Evolutionary conservation across 345 rosid genomes (phyloP), one percentile per base, ranked within the genome.

Genomic region (Eucalyptus pauciflora): DNA sequence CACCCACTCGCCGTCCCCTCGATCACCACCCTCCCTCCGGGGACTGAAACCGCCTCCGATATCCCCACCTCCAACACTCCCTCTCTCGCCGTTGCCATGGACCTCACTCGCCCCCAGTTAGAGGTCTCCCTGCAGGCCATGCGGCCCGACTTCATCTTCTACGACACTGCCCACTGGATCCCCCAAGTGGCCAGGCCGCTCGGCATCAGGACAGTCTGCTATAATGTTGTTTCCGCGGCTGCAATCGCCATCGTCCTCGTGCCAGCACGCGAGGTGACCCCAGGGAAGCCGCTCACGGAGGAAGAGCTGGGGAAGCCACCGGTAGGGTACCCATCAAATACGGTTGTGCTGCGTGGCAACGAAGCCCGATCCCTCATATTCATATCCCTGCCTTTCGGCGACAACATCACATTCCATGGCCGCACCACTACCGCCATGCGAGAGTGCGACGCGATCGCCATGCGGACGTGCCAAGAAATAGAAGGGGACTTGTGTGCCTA

Each of bases 41-140:
- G 97, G 9, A 88, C 95, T 1, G 94, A 96, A 88, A 97, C 98
- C 2, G 94, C 95, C 80, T 95, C 99, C 2, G 98, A 97, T 12
- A 88, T 97, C 43, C 94, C 97, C 33, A 86, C 94, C 83, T 86
- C 86, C 48, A 49, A 92, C 37, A 90, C 56, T 69, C 91, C 91
- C 87, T 91, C 91, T 56, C 97, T 97, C 46, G 89, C 93, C 25
- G 51, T 90, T 5, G 98, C 99, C 80, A 88, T 95, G 91, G 97
- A 97, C 89, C 94, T 89, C 16, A 93, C 96, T 46, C 90, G 94
- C 1, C 94, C 90, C 85, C 96, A 97, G 90, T 92, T 97, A 7
- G 92, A 94, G 87, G 69, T 87, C n/a, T 56, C 92, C 5, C 80
- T 95, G 49, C 25, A 49, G 7, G 87, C 89, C 37, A 67, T 79